Conservation (phyloP, 2,329 filamentous ascomycete genomes). For the Aspergillus floridensis region DNA sequence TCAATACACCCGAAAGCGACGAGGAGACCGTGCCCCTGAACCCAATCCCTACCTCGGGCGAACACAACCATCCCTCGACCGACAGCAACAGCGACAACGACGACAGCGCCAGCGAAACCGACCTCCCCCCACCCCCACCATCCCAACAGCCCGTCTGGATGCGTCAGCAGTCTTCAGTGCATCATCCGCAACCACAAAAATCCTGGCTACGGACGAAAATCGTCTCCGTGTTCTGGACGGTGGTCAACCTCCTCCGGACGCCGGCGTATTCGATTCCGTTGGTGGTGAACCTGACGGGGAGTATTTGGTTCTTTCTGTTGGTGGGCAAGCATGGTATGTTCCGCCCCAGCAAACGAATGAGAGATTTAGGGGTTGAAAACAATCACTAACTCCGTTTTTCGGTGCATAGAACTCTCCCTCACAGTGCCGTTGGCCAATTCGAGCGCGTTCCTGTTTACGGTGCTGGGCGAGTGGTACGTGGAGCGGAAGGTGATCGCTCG, state of each 20-base stretch:
- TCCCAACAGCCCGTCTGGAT: constrained; percentile 24
- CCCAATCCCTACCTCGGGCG: neutral
- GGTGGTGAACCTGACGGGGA: constrained; percentile 84
- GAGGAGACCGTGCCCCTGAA: neutral
- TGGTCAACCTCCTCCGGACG: constrained; percentile 73
- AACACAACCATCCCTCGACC: constrained; percentile 10
- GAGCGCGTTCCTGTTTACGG: constrained; percentile 91
- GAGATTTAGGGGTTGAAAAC: neutral
- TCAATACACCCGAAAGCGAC: neutral
- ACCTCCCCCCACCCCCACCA: constrained; percentile 1
- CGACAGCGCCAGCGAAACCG: constrained; percentile 13
- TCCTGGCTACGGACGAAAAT: constrained; percentile 64
- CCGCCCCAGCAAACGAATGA: neutral
- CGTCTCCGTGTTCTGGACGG: constrained; percentile 67
- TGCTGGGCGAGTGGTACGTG: constrained; percentile 91
- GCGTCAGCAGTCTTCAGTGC: neutral
- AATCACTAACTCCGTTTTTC: neutral
- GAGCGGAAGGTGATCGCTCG: constrained; percentile 85
- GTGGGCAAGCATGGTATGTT: constrained; percentile 83
- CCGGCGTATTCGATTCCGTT: constrained; percentile 83
- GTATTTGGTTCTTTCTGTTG: constrained; percentile 93
- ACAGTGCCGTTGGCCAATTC: constrained; percentile 96
- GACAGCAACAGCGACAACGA: constrained; percentile 5
- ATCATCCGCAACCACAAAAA: neutral
- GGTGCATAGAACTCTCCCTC: constrained; percentile 71